Evolutionary conservation across 2,329 filamentous ascomycete species (phyloP).

Genomic region (Venturia effusa): DNA sequence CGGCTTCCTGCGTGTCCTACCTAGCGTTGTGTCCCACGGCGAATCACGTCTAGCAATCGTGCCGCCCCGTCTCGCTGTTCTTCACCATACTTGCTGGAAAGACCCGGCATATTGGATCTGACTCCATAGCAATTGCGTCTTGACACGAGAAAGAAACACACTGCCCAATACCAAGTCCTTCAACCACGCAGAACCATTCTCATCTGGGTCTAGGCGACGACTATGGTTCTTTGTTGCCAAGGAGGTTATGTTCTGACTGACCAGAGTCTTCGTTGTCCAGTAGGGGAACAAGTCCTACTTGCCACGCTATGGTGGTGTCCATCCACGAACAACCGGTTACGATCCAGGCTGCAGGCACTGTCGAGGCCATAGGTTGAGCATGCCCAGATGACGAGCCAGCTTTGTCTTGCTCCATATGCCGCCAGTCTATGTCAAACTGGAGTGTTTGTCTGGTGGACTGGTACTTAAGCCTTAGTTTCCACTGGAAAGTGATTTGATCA

Average conservation of each 20-base stretch:
- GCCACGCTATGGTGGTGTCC: not conserved
- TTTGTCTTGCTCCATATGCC: not conserved
- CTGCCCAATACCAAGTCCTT: not conserved
- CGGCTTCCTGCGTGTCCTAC: not conserved
- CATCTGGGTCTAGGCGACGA: not conserved
- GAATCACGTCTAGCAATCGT: not conserved
- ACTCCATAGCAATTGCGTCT: not conserved
- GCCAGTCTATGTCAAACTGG: not conserved
- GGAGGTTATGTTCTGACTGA: not conserved
- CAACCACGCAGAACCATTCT: not conserved
- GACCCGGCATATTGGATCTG: not conserved
- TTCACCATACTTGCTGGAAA: not conserved
- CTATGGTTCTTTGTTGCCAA: not conserved
- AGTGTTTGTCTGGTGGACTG: not conserved
- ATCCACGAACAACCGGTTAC: not conserved
- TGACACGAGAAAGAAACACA: not conserved
- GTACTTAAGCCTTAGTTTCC: not conserved
- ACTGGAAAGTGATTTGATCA: not conserved
- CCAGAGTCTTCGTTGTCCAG: not conserved
- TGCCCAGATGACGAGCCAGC: not conserved
- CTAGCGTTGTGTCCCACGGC: not conserved
- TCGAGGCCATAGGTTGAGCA: not conserved
- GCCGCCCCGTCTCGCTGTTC: not conserved
- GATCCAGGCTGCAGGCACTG: not conserved
- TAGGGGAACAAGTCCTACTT: not conserved